Evolutionary conservation across 495 filamentous ascomycete species (phyloP), one percentile per base, ranked within the genome.

Genomic region (Penicillium angulare): DNA sequence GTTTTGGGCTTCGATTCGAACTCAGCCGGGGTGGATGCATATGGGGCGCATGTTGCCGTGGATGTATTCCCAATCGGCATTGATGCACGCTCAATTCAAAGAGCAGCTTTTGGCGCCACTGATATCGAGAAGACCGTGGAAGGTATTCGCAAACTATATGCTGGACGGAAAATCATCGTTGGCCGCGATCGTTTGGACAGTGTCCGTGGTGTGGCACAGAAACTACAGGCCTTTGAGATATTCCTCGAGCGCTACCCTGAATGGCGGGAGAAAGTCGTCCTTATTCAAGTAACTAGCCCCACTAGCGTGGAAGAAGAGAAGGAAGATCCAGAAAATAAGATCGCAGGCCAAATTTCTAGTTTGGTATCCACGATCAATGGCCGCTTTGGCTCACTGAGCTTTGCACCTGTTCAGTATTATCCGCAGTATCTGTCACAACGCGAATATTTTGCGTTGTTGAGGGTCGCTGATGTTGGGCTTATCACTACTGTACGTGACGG

Each of bases 31-130:
- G 87, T 96, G 0, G 88, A 95, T 68, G 90, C 89, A 3, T 95
- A 91, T 57, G 92, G 92, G 6, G 77, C 86, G 8, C 88, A 92
- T 57, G 88, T 93, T 26, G 87, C 88, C 34, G 87, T 96, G 21
- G 90, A 91, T 53, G 88, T 92, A 13, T 91, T 93, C 65, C 89
- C 92, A 5, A 96, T 95, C 47, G 92, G 92, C 15, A 92, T 97
- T 45, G 87, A 95, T 65, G 87, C 83, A 16, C 77, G 74, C 26
- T 80, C 83, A 43, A 85, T 90, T 20, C 82, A 89, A 52, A 77
- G 78, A 45, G 70, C 81, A 20, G 89, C 89, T 0, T 95, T 88
- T 65, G 80, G 78, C 1, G 74, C 84, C 32, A 65, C 80, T 0
- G 81, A 79, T 20, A 84, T 88, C 8, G 81, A 86, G 45, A 79